Base-by-base conservation (phyloP, 2,329 filamentous ascomycete genomes). In the Amphichorda felina region DNA sequence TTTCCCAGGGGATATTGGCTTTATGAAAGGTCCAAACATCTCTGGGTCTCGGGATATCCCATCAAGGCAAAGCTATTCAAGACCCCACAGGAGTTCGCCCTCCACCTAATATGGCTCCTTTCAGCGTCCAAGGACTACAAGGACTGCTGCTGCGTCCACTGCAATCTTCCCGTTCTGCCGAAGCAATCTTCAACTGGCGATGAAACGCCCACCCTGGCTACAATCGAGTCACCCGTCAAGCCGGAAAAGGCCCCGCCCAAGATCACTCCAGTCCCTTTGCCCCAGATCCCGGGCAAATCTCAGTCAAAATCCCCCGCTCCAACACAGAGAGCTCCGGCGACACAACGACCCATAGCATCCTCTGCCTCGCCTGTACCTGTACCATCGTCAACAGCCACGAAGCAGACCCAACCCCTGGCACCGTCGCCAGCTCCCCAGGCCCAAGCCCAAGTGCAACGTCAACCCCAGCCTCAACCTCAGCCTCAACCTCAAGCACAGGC, bases 101-200 rank as follows among this genome's bases (percentile, higher is more conserved):
- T 68, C 8, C 68, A 72, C 41, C 42, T 69, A 17, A 54, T 72
- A 33, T 72, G 68, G 67, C 59, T 72, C 3, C 51, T 66, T 7
- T 67, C 66, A 21, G 46, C 51, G 13, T 70, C 67, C 11, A 55
- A 50, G 40, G 62, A 68, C 44, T 63, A 66, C 32, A 56, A 46
- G 30, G 63, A 70, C 41, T 72, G 68, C 47, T 67, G 63, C 35
- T 72, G 68, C 41, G 57, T 64, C 10, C 60, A 68, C 33, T 72
- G 68, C 49, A 65, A 63, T 37, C 41, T 51, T 4, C 46, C 51
- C 7, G 53, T 34, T 22, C 38, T 43, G 9, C 31, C 45, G 15
- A 59, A 50, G 36, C 43, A 43, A 7, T 33, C 41, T 4, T 34
- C 41, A 6, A 18, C 32, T 33, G 28, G 37, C 8, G 57, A 60